Evolutionary conservation across 768 basidiomycete species (phyloP).

Genomic region (Agaricus blazei): DNA sequence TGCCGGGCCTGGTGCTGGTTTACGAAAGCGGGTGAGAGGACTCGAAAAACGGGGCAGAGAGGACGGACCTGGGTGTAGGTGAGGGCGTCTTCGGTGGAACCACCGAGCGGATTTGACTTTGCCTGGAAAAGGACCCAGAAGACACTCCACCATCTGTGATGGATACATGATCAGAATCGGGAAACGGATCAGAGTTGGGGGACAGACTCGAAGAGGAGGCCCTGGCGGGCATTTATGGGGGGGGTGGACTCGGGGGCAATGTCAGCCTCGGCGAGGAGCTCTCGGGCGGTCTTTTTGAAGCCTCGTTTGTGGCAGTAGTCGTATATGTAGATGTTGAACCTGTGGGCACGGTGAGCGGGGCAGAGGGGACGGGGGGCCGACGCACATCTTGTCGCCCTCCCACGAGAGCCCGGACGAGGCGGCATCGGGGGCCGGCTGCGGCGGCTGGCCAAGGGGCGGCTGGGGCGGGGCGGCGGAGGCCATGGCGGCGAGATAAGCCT

Average conservation of each 20-base stretch:
- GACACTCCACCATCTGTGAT: constrained; percentile 78
- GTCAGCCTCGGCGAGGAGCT: constrained; percentile 64
- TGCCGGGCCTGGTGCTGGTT: constrained; percentile 19
- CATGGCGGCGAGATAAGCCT: constrained; percentile 14
- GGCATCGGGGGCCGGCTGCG: constrained; percentile 16
- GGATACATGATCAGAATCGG: constrained; percentile 8
- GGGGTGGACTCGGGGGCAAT: constrained; percentile 57
- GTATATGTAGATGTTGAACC: constrained; percentile 88
- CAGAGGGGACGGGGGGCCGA: constrained; percentile 11
- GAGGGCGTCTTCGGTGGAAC: constrained; percentile 65
- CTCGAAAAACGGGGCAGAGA: constrained; percentile 9
- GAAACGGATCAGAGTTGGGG: constrained; percentile 12
- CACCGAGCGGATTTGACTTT: constrained; percentile 52
- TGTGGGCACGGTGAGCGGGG: constrained; percentile 21
- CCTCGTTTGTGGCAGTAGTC: constrained; percentile 83
- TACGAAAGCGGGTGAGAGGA: constrained; percentile 4
- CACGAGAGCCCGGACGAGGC: constrained; percentile 42
- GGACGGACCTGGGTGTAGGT: constrained; percentile 61
- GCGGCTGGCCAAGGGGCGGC: constrained; percentile 18
- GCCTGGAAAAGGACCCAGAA: constrained; percentile 85
- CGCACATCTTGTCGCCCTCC: constrained; percentile 85
- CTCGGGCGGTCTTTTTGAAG: constrained; percentile 64
- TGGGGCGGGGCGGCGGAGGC: constrained; percentile 22
- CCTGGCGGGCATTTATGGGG: constrained; percentile 80
- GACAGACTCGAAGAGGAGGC: constrained; percentile 76